These are phyloP conservation scores for carrot (Daucus carota) DNA, from an alignment of 129 eudicot species.

Conservation along the genomic window DH1_v3.0 NC_030383.2:10849001-10849500, in stretches of 20 bases:
- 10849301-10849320: no score
- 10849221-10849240: no score
- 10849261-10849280: no score
- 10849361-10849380: no score
- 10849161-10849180: neutral
- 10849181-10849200: no score
- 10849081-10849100: conserved; percentile 83
- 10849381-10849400: no score
- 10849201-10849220: no score
- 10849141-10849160: neutral
- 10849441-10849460: neutral
- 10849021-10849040: conserved; percentile 97
- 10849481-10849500: neutral
- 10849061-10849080: conserved; percentile 95
- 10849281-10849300: no score
- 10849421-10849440: neutral
- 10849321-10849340: no score
- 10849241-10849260: no score
- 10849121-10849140: neutral
- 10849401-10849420: neutral
- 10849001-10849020: conserved; percentile 98
- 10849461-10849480: neutral
- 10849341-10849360: no score
- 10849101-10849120: conserved; percentile 33
- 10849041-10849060: conserved; percentile 83